phyloP scores from a whole-genome alignment of 768 basidiomycete genomes.

The Lactarius indigo region DNA sequence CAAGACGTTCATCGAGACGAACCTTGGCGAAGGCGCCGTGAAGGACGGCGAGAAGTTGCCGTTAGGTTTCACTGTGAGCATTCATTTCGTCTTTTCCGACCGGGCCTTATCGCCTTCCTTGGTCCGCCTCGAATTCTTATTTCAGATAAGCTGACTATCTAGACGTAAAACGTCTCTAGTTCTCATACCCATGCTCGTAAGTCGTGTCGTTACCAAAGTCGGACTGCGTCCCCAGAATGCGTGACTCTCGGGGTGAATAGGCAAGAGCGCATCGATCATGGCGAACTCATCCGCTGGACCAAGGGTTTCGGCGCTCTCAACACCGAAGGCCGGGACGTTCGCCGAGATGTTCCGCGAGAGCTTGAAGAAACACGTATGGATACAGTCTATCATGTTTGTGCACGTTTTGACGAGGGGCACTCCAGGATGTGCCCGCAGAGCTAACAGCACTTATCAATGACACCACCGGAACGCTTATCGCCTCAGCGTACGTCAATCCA shows the following conservation, averaged over 20 bases:
- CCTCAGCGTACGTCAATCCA: slow-evolving; percentile 93
- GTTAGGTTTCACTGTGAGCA: slow-evolving; percentile 87
- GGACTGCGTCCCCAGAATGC: slow-evolving; percentile 1
- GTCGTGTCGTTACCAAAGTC: slow-evolving; percentile 33
- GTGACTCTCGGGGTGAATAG: slow-evolving; percentile 36
- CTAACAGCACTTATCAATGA: slow-evolving; percentile 93
- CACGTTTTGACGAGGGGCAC: slow-evolving; percentile 2
- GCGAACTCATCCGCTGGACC: slow-evolving; percentile 96
- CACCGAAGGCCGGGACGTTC: slow-evolving; percentile 91
- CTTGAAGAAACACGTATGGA: slow-evolving; percentile 68
- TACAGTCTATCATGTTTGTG: background rate
- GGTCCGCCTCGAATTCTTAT: slow-evolving; percentile 13
- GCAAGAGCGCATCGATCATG: slow-evolving; percentile 93
- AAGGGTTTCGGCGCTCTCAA: slow-evolving; percentile 94
- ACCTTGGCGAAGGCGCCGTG: slow-evolving; percentile 51
- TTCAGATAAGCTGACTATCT: slow-evolving; percentile 20
- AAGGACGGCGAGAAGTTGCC: slow-evolving; percentile 61
- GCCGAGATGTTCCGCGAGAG: slow-evolving; percentile 89
- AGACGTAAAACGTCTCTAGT: slow-evolving; percentile 41
- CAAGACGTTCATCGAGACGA: slow-evolving; percentile 80
- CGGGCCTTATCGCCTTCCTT: slow-evolving; percentile 20
- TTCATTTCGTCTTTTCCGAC: slow-evolving; percentile 3
- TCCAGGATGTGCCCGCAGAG: slow-evolving; percentile 75
- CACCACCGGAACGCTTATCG: slow-evolving; percentile 96
- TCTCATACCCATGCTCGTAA: slow-evolving; percentile 93